phyloP scores from a whole-genome alignment of 1,139 yeast genomes.

The Yamadazyma songkhlaensis region DNA sequence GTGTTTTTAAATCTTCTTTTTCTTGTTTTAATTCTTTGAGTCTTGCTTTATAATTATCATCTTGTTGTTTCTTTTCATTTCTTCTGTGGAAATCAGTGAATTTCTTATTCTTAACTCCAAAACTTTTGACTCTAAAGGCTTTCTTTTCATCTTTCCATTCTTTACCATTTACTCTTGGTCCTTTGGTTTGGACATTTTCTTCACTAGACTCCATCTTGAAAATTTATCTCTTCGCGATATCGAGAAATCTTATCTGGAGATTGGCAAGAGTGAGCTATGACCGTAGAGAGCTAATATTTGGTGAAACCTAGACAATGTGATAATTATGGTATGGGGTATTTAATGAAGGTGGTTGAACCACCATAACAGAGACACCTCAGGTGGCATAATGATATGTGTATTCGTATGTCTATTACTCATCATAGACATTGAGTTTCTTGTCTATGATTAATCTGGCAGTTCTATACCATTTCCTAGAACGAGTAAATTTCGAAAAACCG shows the following conservation, averaged over 20 bases:
- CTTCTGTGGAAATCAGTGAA: constrained; percentile 25
- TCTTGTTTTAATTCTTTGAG: constrained; percentile 60
- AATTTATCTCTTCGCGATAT: not conserved
- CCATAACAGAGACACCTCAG: too few species aligned
- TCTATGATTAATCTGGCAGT: constrained; percentile 46
- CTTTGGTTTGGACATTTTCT: constrained; percentile 18
- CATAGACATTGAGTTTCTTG: constrained; percentile 30
- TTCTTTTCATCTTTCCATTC: constrained; percentile 55
- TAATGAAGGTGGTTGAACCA: too few species aligned
- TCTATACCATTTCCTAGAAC: constrained; percentile 51
- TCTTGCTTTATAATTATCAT: constrained; percentile 48
- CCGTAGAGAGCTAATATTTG: too few species aligned
- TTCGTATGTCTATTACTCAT: constrained; percentile 17
- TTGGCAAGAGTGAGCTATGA: too few species aligned
- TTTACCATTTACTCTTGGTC: constrained; percentile 51
- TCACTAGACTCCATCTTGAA: not conserved
- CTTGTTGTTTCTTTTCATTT: constrained; percentile 36
- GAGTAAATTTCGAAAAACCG: constrained; percentile 49
- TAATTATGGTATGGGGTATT: too few species aligned
- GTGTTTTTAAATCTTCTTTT: constrained; percentile 51
- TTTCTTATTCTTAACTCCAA: constrained; percentile 22
- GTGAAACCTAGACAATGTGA: too few species aligned
- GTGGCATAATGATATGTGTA: too few species aligned
- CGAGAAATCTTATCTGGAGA: too few species aligned
- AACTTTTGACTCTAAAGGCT: constrained; percentile 44